phyloP scores from a whole-genome alignment of 2,329 filamentous ascomycete species.

The Cladosporium phlei region DNA sequence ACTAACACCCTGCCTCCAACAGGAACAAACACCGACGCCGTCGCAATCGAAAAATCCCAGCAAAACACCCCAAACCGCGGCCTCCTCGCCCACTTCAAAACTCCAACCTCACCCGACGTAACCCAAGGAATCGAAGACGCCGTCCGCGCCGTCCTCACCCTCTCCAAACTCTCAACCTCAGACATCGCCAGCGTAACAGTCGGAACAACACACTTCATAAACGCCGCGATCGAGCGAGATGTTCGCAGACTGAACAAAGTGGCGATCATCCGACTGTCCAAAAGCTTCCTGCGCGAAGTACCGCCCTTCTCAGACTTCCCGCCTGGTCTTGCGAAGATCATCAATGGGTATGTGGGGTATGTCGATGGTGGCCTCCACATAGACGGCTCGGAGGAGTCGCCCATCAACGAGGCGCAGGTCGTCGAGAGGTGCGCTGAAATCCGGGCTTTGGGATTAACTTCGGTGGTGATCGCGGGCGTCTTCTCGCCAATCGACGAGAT shows the following conservation, averaged over 20 bases:
- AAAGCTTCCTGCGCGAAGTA: constrained; percentile 29
- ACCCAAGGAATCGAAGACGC: constrained; percentile 39
- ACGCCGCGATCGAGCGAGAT: not conserved
- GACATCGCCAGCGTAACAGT: constrained; percentile 21
- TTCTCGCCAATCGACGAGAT: constrained; percentile 55
- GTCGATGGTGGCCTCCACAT: constrained; percentile 48
- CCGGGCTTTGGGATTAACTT: constrained; percentile 40
- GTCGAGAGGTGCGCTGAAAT: constrained; percentile 41
- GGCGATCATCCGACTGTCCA: constrained; percentile 19
- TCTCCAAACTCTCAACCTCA: constrained; percentile 30
- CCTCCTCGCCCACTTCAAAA: constrained; percentile 34
- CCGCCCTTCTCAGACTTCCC: constrained; percentile 31
- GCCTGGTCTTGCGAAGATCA: constrained; percentile 27
- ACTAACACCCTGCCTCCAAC: not conserved
- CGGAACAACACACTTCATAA: not conserved
- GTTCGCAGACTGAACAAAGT: not conserved
- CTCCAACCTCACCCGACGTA: constrained; percentile 38
- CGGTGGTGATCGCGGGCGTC: constrained; percentile 53
- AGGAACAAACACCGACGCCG: constrained; percentile 34
- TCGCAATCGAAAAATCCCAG: constrained; percentile 28
- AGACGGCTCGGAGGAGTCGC: constrained; percentile 39
- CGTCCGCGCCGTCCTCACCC: constrained; percentile 33
- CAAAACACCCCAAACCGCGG: constrained; percentile 25
- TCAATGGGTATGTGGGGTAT: constrained; percentile 34
- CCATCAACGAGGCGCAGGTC: constrained; percentile 43